These are phyloP conservation scores for Ophiocordyceps camponoti-leonardi DNA, from an alignment of 2,329 filamentous ascomycete species.

Conservation along the genomic window DNA sequence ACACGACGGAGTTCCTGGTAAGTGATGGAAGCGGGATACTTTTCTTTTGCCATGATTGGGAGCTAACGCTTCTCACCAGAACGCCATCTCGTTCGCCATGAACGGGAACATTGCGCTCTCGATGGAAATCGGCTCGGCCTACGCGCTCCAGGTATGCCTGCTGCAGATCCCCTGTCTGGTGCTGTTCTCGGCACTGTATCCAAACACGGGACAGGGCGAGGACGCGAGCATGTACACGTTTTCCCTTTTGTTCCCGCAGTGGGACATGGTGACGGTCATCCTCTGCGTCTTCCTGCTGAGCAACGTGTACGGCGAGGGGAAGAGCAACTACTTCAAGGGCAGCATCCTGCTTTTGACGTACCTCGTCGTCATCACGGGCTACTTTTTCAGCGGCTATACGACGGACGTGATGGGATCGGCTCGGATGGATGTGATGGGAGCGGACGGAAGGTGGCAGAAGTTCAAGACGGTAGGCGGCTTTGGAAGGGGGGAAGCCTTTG, in stretches of 20 bases:
- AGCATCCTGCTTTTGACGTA: conserved; percentile 89
- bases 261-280: conserved; percentile 97
- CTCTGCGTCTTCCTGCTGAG: conserved; percentile 90
- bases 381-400: conserved; percentile 59
- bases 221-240: conserved; percentile 46
- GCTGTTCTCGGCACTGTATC: conserved; percentile 69
- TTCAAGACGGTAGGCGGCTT: conserved; percentile 37
- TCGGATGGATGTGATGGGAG: conserved; percentile 36
- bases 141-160: conserved; percentile 88
- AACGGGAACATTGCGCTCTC: conserved; percentile 97
- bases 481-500: conserved; percentile 13
- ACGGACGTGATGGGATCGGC: conserved; percentile 24
- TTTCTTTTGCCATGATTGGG: no score
- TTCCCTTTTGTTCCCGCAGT: conserved; percentile 88
- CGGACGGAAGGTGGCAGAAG: conserved; percentile 29
- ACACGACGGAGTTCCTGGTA: conserved; percentile 94
- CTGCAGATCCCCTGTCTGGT: conserved; percentile 89
- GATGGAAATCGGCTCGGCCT: conserved; percentile 97
- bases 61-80: conserved; percentile 31
- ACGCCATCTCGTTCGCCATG: conserved; percentile 98
- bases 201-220: conserved; percentile 18
- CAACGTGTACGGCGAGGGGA: conserved; percentile 95
- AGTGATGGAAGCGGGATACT: conserved; percentile 13
- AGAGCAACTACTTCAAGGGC: conserved; percentile 99
- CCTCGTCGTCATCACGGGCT: conserved; percentile 78